Evolutionary conservation across 2,329 filamentous ascomycete genomes (phyloP), one percentile per base, ranked within the genome.

Genomic region (Periconia digitata): DNA sequence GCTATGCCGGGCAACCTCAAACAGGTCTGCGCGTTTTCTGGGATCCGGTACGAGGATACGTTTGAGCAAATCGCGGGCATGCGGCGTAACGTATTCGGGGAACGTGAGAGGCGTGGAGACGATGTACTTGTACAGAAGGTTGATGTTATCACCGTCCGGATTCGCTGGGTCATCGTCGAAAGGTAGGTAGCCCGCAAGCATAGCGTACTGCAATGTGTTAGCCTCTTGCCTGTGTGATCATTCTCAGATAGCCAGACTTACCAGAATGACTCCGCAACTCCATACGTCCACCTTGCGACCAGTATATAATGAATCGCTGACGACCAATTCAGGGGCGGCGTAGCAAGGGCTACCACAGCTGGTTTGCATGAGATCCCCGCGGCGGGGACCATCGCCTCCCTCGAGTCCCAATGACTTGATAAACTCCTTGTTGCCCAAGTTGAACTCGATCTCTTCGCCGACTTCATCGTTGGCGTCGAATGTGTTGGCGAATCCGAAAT

Each of bases 141-240:
- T 99, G 76, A 99, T 99, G 70, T 99, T 99, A 72, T 99, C 94
- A 58, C 94, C 94, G 73, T 99, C 94, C 2, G 94, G 94, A 67
- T 99, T 99, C 39, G 92, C 94, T 55, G 94, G 94, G 64, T 99
- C 94, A 69, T 99, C 94, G 63, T 99, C 94, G 66, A 99, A 99
- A 3, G 94, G 94, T 12, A 99, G 80, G 71, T 99, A 99, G 37
- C 94, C 94, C 34, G 94, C 94, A 62, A 99, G 80, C 94, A 99
- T 99, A 49, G 94, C 94, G 71, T 99, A 99, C 92, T 97, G 64
- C 17, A 22, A 13, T 2, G 3, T 18, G 41, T 63, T 51, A 63
- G 54, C 39, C 27, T 38, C 20, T 24, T 41, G n/a, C 23, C 6
- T 8, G 17, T 23, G 6, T 3, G 27, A 16, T 13, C 27, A 3